A percentile compares a stretch with the other conserved stretches of the same genome.
Conservation (phyloP, 2,329 filamentous ascomycete genomes). For the Chaetothyriales sp. region DNA sequence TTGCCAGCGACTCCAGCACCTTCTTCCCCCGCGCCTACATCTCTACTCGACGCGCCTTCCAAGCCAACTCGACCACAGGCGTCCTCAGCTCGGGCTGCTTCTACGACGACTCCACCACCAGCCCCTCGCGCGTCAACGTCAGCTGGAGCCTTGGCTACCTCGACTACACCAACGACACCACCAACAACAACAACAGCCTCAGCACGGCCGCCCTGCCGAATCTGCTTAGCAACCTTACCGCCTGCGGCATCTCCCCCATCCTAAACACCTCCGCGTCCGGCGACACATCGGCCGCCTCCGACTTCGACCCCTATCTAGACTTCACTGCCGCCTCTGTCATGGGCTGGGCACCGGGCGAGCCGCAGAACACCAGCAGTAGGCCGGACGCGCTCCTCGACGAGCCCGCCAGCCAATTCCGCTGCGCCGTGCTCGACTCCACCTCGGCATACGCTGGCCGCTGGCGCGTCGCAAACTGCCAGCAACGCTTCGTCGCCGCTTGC, state of each 20-base stretch:
- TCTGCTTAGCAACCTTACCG: constrained; percentile 25
- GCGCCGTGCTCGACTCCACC: constrained; percentile 41
- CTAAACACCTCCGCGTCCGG: constrained; percentile 44
- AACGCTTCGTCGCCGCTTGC: constrained; percentile 42
- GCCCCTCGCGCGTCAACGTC: constrained; percentile 34
- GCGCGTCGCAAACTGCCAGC: constrained; percentile 43
- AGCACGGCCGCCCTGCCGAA: constrained; percentile 18
- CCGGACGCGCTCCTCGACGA: not conserved
- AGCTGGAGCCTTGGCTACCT: constrained; percentile 37
- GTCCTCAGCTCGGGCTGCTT: constrained; percentile 41
- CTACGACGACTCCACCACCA: constrained; percentile 30
- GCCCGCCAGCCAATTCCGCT: constrained; percentile 31
- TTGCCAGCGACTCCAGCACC: constrained; percentile 34
- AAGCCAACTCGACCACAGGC: constrained; percentile 22
- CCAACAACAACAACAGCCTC: not conserved
- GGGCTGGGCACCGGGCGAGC: constrained; percentile 47
- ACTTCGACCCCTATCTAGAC: constrained; percentile 22
- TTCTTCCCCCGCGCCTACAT: constrained; percentile 41
- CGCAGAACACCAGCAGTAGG: constrained; percentile 28
- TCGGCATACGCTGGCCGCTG: constrained; percentile 37
- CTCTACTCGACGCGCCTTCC: constrained; percentile 24
- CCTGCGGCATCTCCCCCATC: constrained; percentile 48
- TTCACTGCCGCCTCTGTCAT: constrained; percentile 39
- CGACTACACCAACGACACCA: not conserved
- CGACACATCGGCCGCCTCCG: constrained; percentile 2